Evolutionary conservation across 305 asterid species (phyloP), one percentile per base, ranked within the genome.

Genomic region (Fraxinus baroniana): DNA sequence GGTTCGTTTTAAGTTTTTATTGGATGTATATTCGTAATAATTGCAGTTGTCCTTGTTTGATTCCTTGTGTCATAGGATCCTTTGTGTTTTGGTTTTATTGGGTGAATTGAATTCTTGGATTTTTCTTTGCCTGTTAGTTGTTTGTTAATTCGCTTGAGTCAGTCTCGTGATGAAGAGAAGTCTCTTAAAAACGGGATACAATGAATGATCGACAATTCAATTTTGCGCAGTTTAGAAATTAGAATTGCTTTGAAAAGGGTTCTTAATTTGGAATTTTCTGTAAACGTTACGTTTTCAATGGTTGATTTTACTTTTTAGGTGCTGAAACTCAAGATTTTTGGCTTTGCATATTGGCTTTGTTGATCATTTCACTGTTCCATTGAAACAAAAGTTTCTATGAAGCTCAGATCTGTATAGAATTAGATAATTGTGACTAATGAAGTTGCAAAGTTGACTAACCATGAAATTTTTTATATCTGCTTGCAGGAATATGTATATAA

Each of bases 401-500:
- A 76, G 36, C 60, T 17, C 35, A 84, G 66, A 83, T 86, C 84
- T 24, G 60, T 55, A 3, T 66, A 5, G 36, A 20, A 74, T 75
- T 32, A 74, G 24, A 57, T 28, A 72, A 33, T 68, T 78, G 35
- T 80, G 80, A 17, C 49, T 33, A 13, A 68, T 76, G 78, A 33
- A 86, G 81, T 79, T 79, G 13, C 77, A 82, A 39, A 70, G 87
- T 85, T 85, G 89, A 86, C 79, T 88, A 79, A 83, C 78, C 17
- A 10, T 80, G 72, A 78, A 35, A 4, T 68, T 75, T 30, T 18
- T 78, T 24, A 2, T 55, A 70, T 80, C 33, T 76, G 6, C 33
- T 75, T 86, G 89, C 97, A 94, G 98, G 98, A 94, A 84, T 94
- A 94, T 76, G 98, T 94, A 22, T 94, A 94, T 70, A 94, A 94